phyloP scores from a whole-genome alignment of 345 rosid genomes.

The Microcos paniculata region DNA sequence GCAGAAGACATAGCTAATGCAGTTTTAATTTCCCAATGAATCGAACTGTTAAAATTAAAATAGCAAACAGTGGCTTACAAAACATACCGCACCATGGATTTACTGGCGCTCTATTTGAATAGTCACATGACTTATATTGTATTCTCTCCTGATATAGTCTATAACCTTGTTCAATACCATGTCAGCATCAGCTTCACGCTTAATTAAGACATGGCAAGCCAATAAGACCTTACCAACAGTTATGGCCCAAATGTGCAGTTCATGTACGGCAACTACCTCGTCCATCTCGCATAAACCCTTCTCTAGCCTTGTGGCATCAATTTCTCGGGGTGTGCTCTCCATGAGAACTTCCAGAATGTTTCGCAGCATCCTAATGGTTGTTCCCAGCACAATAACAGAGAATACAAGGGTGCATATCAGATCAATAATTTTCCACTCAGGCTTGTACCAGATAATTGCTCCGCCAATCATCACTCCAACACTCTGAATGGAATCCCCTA shows the following conservation, averaged over 20 bases:
- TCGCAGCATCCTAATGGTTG: slow-evolving; percentile 63
- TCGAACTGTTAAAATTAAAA: not conserved
- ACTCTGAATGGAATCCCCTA: slow-evolving; percentile 77
- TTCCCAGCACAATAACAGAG: slow-evolving; percentile 49
- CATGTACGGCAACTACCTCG: slow-evolving; percentile 67
- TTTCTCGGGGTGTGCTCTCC: slow-evolving; percentile 79
- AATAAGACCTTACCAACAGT: slow-evolving; percentile 67
- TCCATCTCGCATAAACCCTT: slow-evolving; percentile 71
- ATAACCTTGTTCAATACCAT: slow-evolving; percentile 54
- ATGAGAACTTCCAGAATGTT: slow-evolving; percentile 67
- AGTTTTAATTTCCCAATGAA: not conserved
- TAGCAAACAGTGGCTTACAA: not conserved
- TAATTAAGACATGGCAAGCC: slow-evolving; percentile 66
- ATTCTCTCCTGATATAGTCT: slow-evolving; percentile 52
- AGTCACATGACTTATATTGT: slow-evolving; percentile 66
- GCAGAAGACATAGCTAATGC: no score
- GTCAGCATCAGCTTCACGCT: slow-evolving; percentile 58
- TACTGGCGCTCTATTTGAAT: slow-evolving; percentile 64
- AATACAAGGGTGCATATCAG: slow-evolving; percentile 66
- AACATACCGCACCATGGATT: not conserved
- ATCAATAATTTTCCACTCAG: slow-evolving; percentile 70
- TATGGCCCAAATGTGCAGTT: slow-evolving; percentile 76
- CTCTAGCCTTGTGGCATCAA: slow-evolving; percentile 63
- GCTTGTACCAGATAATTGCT: slow-evolving; percentile 65
- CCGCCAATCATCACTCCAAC: slow-evolving; percentile 78